phyloP scores from a whole-genome alignment of 1,139 yeast genomes.

The Scheffersomyces cryptocercus region DNA sequence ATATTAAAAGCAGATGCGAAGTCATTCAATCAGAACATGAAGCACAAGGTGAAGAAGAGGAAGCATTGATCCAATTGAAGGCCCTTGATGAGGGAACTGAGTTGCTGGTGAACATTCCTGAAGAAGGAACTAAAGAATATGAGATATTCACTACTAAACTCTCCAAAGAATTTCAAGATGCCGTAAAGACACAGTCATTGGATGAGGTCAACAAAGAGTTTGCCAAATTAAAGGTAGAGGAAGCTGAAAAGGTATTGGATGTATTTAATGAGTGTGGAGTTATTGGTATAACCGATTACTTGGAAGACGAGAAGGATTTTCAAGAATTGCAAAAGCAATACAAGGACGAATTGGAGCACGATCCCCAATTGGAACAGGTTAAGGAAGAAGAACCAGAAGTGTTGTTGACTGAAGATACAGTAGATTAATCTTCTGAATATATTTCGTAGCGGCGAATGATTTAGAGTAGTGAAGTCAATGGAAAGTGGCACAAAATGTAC shows the following conservation, averaged over 20 bases:
- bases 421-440: neutral
- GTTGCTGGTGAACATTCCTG: conserved; percentile 72
- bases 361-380: conserved; percentile 6
- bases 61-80: conserved; percentile 81
- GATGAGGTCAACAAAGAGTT: conserved; percentile 85
- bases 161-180: conserved; percentile 67
- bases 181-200: conserved; percentile 68
- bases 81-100: conserved; percentile 84
- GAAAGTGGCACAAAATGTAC: too few relatives aligned
- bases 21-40: conserved; percentile 50
- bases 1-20: conserved; percentile 74
- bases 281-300: conserved; percentile 59
- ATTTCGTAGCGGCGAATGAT: neutral
- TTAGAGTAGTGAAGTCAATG: too few relatives aligned
- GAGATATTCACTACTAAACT: conserved; percentile 54
- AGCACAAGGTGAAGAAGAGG: conserved; percentile 51
- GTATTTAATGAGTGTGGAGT: conserved; percentile 80
- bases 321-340: conserved; percentile 24
- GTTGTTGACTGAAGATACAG: neutral
- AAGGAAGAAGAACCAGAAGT: conserved; percentile 5
- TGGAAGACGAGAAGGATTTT: conserved; percentile 28
- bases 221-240: conserved; percentile 70
- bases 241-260: conserved; percentile 78
- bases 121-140: conserved; percentile 52
- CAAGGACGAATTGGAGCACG: conserved; percentile 14